Evolutionary conservation across 2,329 filamentous ascomycete species (phyloP).

Genomic region (Venturia pyrina): DNA sequence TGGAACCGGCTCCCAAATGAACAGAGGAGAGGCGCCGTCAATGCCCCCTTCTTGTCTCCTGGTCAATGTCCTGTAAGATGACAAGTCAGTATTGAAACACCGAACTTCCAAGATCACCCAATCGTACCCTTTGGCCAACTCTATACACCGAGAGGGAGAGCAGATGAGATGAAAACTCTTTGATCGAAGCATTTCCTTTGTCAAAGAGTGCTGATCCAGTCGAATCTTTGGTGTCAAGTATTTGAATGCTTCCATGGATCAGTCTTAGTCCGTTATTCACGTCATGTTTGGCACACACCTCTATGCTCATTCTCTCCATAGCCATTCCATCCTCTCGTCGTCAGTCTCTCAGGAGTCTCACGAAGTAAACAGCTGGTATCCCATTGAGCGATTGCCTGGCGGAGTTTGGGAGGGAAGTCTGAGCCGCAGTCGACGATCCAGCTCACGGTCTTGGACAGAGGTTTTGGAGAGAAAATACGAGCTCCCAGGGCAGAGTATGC

Average conservation of each 20-base stretch:
- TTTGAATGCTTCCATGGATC: conserved; percentile 52
- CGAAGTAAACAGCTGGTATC: conserved; percentile 63
- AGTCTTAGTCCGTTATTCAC: background rate
- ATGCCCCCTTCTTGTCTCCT: background rate
- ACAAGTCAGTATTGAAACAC: conserved; percentile 32
- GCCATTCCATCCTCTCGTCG: conserved; percentile 87
- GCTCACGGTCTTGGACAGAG: conserved; percentile 56
- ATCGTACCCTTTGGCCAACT: conserved; percentile 60
- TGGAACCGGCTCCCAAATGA: conserved; percentile 94
- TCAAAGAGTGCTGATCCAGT: conserved; percentile 63
- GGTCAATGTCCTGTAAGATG: background rate
- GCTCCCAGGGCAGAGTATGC: conserved; percentile 82
- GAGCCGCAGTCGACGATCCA: conserved; percentile 88
- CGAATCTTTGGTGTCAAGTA: conserved; percentile 83
- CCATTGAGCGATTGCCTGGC: conserved; percentile 60
- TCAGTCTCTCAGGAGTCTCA: conserved; percentile 55
- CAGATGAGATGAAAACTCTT: conserved; percentile 84
- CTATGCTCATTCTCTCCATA: conserved; percentile 63
- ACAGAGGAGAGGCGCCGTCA: conserved; percentile 44
- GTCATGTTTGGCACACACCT: conserved; percentile 23
- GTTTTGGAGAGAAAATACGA: conserved; percentile 68
- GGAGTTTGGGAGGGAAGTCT: conserved; percentile 67
- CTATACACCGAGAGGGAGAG: conserved; percentile 64
- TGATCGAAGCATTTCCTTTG: conserved; percentile 54
- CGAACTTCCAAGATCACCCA: conserved; percentile 26